Base-by-base conservation (phyloP, 345 rosid genomes). In the Eucalyptus dawsonii region DNA sequence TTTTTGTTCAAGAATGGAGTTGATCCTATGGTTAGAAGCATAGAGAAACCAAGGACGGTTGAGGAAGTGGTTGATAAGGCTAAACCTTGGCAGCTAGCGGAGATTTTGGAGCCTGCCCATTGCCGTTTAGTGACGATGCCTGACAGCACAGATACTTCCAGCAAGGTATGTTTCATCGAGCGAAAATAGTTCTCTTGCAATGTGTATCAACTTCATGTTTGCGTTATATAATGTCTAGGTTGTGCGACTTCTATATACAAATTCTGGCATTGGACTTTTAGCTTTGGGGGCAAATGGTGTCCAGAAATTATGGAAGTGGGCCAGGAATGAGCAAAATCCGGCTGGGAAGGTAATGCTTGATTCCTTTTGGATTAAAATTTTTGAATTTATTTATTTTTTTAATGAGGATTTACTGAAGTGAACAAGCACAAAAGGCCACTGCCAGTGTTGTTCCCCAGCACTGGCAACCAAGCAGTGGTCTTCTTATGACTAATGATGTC, bases 381-480 rank as follows among this genome's bases (percentile, higher is more conserved):
- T 62, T 7, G 21, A 65, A 88, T 69, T 45, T 86, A 80, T 76
- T 40, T 81, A 31, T 42, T 81, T 50, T 86, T 88, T 76, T 76
- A 11, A 50, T 16, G 37, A 89, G 76, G 89, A 76, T 21, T 14
- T 37, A 76, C 85, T 76, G 42, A 76, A 37, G 85, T 76, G 85
- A 76, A 22, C 85, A 40, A 76, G 85, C 85, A 76, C 91, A 90
- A 89, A 90, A 97, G 98, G 99, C 99, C 92, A 97, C 91, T 3
- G 90, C 91, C 72, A 92, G 88, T 91, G 93, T 92, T 19, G 93
- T 92, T 91, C 99, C 99, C 40, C 98, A 95, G 91, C 97, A 91
- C 88, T 97, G 99, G 98, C 96, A 95, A 92, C 99, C 99, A 88
- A 94, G 91, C 93, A 97, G 95, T 92, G 98, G 99, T 93, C 97